phyloP scores from a whole-genome alignment of 2,329 filamentous ascomycete species.

The Xylariaceae sp. region DNA sequence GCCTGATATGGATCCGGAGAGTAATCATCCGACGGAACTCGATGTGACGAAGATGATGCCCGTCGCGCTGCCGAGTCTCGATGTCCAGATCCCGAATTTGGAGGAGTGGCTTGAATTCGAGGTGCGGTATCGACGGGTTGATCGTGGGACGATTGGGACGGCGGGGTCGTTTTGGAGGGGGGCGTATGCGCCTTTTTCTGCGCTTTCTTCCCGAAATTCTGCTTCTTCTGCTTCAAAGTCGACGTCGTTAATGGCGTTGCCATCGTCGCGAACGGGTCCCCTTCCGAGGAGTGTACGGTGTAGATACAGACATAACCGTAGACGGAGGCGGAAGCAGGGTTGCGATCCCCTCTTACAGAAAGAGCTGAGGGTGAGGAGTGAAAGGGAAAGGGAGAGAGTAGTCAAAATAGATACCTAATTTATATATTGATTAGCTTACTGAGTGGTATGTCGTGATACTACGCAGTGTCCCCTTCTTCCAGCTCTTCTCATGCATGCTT shows the following conservation, averaged over 20 bases:
- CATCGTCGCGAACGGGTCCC: not conserved
- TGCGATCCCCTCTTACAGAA: not conserved
- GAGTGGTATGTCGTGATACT: not conserved
- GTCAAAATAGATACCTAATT: not conserved
- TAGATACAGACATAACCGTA: not conserved
- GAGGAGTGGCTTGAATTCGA: conserved; percentile 47
- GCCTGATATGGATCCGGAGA: not conserved
- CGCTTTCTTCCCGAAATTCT: not conserved
- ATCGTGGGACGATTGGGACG: conserved; percentile 35
- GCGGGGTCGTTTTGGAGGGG: conserved; percentile 15
- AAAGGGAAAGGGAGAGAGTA: not conserved
- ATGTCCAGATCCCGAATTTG: conserved; percentile 42
- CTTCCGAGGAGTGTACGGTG: not conserved
- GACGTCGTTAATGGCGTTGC: not conserved
- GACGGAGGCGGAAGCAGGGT: not conserved
- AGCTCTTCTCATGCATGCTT: too few relatives aligned
- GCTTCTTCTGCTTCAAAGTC: not conserved
- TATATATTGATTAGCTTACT: not conserved
- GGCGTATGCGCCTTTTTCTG: not conserved
- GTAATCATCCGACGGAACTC: conserved; percentile 10
- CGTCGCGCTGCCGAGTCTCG: conserved; percentile 50
- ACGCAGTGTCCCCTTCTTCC: too few relatives aligned
- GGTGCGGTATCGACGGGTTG: conserved; percentile 46
- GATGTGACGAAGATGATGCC: conserved; percentile 35
- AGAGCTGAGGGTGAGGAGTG: not conserved